These are phyloP conservation scores for Adansonia rubrostipa DNA, from an alignment of 441 rosid genomes.

Conservation along the genomic window DNA sequence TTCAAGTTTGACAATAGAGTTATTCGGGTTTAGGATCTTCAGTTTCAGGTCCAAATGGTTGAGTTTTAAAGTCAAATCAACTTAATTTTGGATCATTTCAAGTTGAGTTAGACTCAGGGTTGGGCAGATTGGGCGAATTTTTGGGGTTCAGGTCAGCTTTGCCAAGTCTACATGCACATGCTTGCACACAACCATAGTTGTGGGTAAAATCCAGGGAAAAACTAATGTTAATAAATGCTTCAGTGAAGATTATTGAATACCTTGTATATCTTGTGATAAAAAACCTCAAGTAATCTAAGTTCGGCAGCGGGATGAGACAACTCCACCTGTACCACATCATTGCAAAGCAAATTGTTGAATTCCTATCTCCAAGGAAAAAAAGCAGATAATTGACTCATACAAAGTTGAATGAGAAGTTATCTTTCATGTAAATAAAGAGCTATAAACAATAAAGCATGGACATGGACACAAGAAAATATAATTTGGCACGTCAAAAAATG, in stretches of 20 bases:
- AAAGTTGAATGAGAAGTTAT: neutral
- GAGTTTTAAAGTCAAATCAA: neutral
- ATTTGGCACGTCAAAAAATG: constrained; percentile 2
- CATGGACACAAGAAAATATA: neutral
- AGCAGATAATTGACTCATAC: neutral
- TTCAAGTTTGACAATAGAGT: neutral
- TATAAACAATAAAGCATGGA: constrained; percentile 1
- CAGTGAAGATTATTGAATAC: constrained; percentile 35
- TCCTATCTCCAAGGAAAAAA: constrained; percentile 17
- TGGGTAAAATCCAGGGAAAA: constrained; percentile 11
- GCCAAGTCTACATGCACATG: neutral
- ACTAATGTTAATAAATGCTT: neutral
- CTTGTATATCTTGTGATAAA: constrained; percentile 93
- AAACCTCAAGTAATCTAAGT: constrained; percentile 91
- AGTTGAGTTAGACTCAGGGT: neutral
- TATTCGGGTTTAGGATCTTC: neutral
- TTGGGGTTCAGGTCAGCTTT: neutral
- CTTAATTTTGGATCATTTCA: neutral
- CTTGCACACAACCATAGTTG: constrained; percentile 1
- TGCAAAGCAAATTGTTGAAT: constrained; percentile 19
- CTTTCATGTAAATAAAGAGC: neutral
- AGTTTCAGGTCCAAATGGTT: neutral
- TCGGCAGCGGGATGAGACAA: constrained; percentile 89
- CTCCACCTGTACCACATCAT: constrained; percentile 65
- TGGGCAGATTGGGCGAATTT: neutral